These are phyloP conservation scores for Penicillium ucsense DNA, from an alignment of 495 filamentous ascomycete species.

Conservation along the genomic window DNA sequence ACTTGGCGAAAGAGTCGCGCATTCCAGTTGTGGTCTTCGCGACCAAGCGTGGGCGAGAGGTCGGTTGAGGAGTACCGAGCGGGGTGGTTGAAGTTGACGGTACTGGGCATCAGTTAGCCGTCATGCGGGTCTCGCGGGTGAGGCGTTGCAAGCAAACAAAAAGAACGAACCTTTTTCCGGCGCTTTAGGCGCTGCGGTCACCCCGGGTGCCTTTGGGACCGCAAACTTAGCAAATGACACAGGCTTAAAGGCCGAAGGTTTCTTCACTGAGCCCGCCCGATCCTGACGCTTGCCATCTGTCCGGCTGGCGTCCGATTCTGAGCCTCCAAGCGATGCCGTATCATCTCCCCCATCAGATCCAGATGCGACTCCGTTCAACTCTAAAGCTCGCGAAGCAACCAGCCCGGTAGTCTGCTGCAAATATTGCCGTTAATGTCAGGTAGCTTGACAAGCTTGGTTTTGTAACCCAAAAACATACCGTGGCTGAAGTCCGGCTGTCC, in stretches of 20 bases:
- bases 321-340: constrained; percentile 36
- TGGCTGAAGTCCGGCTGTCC: constrained; percentile 18
- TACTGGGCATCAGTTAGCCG: constrained; percentile 25
- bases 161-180: constrained; percentile 43
- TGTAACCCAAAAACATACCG: constrained; percentile 16
- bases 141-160: neutral
- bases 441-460: no score
- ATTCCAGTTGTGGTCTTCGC: constrained; percentile 54
- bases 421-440: neutral
- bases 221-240: constrained; percentile 83
- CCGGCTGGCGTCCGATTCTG: constrained; percentile 41
- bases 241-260: constrained; percentile 80
- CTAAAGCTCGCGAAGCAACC: constrained; percentile 33
- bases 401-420: constrained; percentile 25
- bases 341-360: constrained; percentile 37
- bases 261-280: constrained; percentile 68
- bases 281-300: constrained; percentile 50
- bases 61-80: constrained; percentile 31
- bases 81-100: constrained; percentile 32
- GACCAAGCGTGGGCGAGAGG: constrained; percentile 50
- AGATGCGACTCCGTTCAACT: constrained; percentile 34
- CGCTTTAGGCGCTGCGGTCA: constrained; percentile 43
- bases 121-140: neutral
- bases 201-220: constrained; percentile 42
- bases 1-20: constrained; percentile 42